phyloP scores from a whole-genome alignment of 2,329 filamentous ascomycete genomes.

The Fusarium virguliforme region DNA sequence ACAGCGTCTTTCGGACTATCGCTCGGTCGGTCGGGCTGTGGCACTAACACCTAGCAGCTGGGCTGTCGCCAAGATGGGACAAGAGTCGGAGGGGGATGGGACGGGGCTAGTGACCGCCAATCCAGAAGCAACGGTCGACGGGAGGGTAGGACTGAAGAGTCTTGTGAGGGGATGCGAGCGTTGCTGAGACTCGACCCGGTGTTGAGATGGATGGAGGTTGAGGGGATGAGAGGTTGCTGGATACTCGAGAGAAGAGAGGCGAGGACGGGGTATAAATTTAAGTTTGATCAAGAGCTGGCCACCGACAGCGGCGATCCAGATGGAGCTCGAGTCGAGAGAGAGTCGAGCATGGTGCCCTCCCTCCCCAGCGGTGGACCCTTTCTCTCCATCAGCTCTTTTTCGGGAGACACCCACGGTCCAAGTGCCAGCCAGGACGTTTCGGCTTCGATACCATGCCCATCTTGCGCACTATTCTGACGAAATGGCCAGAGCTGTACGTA shows the following conservation, averaged over 20 bases:
- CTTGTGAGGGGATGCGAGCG: constrained; percentile 28
- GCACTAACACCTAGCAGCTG: constrained; percentile 28
- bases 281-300: constrained; percentile 36
- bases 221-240: constrained; percentile 25
- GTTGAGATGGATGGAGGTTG: constrained; percentile 20
- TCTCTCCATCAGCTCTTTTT: constrained; percentile 32
- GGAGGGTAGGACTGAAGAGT: constrained; percentile 16
- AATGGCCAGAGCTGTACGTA: constrained; percentile 15
- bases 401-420: constrained; percentile 18
- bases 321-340: constrained; percentile 26
- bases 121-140: constrained; percentile 14
- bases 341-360: constrained; percentile 8
- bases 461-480: constrained; percentile 14
- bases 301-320: constrained; percentile 42
- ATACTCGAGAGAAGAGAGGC: constrained; percentile 24
- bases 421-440: background rate
- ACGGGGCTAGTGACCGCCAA: constrained; percentile 34
- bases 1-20: constrained; percentile 45
- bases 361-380: constrained; percentile 25
- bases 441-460: constrained; percentile 13
- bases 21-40: constrained; percentile 51
- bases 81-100: constrained; percentile 38
- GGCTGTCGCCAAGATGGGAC: constrained; percentile 46
- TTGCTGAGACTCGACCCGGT: constrained; percentile 21
- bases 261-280: constrained; percentile 50